phyloP scores from a whole-genome alignment of 257 asterid species.

The Leptodermis oblonga region DNA sequence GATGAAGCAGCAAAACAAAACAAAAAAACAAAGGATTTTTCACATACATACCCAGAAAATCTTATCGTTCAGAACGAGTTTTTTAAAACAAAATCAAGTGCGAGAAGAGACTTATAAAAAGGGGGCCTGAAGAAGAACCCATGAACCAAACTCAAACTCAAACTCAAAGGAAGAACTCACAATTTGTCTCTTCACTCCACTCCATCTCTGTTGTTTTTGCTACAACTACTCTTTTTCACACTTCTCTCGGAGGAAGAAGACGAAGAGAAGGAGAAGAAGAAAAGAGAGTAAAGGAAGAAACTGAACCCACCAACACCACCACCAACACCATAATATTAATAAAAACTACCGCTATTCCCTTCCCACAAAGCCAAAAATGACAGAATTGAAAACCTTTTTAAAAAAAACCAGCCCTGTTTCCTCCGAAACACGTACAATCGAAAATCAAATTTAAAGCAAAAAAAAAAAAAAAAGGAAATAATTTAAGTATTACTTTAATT shows the following conservation, averaged over 20 bases:
- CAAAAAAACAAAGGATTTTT: conserved; percentile 2
- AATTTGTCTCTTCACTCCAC: conserved; percentile 15
- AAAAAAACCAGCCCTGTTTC: neutral
- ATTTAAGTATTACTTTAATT: conserved; percentile 18
- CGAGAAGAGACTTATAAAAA: neutral
- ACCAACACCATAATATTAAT: neutral
- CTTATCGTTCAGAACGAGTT: neutral
- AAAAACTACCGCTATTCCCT: conserved; percentile 9
- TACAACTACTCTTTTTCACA: neutral
- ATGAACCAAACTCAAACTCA: conserved; percentile 10
- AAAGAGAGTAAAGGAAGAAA: neutral
- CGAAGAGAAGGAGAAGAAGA: neutral
- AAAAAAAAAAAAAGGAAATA: too few species aligned
- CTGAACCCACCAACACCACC: conserved; percentile 11
- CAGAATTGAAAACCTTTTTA: neutral
- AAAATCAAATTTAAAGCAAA: neutral
- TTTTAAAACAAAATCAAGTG: neutral
- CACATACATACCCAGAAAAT: conserved; percentile 13
- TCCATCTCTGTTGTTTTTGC: neutral
- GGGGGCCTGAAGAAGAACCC: conserved; percentile 7
- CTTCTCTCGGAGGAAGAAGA: neutral
- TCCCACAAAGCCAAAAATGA: conserved; percentile 6
- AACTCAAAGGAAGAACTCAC: conserved; percentile 3
- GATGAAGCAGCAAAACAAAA: neutral
- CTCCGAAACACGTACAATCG: neutral